Evolutionary conservation across 805 yeast genomes (phyloP).

Genomic region (Millerago galiae): DNA sequence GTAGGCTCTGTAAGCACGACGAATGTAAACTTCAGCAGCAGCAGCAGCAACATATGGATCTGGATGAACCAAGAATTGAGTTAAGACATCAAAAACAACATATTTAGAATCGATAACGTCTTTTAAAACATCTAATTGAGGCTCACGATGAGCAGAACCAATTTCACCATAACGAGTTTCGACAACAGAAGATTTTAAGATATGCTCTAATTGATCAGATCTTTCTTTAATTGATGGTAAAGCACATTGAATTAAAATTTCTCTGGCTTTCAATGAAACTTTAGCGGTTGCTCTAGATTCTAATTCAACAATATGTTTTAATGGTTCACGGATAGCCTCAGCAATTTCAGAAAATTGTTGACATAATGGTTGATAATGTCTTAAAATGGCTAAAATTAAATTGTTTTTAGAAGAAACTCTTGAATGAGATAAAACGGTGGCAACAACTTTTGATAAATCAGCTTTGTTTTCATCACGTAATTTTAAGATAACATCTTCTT

Average conservation of each 20-base stretch:
- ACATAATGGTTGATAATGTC: conserved; percentile 72
- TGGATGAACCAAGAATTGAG: conserved; percentile 77
- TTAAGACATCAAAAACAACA: conserved; percentile 91
- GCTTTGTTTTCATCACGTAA: conserved; percentile 85
- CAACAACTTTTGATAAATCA: conserved; percentile 65
- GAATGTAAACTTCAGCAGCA: conserved; percentile 92
- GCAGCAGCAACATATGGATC: conserved; percentile 92
- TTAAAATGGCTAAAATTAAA: conserved; percentile 77
- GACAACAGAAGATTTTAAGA: conserved; percentile 84
- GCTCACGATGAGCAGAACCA: conserved; percentile 68
- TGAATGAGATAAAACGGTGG: conserved; percentile 78
- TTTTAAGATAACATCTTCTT: conserved; percentile 81
- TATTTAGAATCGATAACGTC: conserved; percentile 96
- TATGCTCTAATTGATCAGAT: conserved; percentile 95
- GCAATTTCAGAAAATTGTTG: conserved; percentile 69
- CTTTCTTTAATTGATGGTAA: conserved; percentile 94
- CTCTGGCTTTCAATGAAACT: conserved; percentile 93
- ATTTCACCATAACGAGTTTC: conserved; percentile 85
- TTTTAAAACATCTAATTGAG: conserved; percentile 70
- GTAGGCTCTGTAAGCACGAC: conserved; percentile 97
- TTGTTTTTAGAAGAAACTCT: conserved; percentile 92
- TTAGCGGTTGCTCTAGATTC: conserved; percentile 89
- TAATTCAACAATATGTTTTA: conserved; percentile 77
- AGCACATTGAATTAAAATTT: conserved; percentile 92
- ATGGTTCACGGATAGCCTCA: conserved; percentile 57